These are phyloP conservation scores for Alternaria infectoria DNA, from an alignment of 2,329 filamentous ascomycete genomes.

Conservation along the genomic window DNA sequence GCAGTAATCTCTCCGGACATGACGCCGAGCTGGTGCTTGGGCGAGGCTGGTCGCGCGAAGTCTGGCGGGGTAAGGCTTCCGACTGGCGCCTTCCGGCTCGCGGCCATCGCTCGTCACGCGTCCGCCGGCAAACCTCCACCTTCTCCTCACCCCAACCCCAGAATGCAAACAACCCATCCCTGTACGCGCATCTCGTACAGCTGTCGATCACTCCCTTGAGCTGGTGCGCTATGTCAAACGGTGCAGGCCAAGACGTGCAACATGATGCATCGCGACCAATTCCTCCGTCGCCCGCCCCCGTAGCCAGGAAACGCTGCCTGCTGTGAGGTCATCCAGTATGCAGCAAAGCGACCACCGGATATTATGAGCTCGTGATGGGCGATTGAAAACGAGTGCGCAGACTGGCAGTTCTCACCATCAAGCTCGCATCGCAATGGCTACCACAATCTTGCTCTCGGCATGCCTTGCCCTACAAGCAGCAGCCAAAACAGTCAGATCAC, in stretches of 20 bases:
- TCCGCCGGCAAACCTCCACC: background rate
- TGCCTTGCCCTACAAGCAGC: slow-evolving; percentile 10
- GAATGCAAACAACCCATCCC: background rate
- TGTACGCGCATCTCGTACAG: background rate
- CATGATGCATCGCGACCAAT: slow-evolving; percentile 4
- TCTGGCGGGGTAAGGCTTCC: background rate
- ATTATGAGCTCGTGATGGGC: background rate
- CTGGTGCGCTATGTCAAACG: background rate
- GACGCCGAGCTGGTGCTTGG: background rate
- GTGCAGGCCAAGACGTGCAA: slow-evolving; percentile 8
- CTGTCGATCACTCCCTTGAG: background rate
- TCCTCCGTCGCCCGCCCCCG: slow-evolving; percentile 5
- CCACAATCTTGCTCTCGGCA: slow-evolving; percentile 2
- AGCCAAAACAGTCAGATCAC: slow-evolving; percentile 28
- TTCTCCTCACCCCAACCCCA: slow-evolving; percentile 6
- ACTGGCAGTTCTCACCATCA: background rate
- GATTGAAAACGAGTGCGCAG: background rate
- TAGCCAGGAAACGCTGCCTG: background rate
- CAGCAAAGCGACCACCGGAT: background rate
- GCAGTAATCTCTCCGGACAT: background rate
- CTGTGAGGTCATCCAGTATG: background rate
- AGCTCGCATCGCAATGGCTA: background rate
- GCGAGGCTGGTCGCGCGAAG: background rate
- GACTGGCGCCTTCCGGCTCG: background rate
- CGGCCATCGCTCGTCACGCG: background rate